phyloP scores from a whole-genome alignment of 768 basidiomycete genomes.

The Hirschioporus abietinus region DNA sequence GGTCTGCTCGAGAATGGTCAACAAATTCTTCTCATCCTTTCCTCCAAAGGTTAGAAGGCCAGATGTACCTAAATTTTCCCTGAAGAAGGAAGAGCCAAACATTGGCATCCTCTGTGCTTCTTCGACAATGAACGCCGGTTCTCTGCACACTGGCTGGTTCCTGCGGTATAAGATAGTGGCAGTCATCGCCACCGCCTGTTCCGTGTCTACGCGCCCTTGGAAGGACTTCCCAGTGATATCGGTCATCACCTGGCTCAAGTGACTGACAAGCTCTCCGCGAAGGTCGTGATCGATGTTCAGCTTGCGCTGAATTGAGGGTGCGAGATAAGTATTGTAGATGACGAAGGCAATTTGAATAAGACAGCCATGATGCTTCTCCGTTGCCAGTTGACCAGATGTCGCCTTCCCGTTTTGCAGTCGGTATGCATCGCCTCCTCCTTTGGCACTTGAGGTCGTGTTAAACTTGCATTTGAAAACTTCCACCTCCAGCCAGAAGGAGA shows the following conservation, averaged over 20 bases:
- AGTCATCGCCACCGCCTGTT: constrained; percentile 78
- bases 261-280: constrained; percentile 89
- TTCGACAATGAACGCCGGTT: background rate
- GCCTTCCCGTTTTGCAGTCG: constrained; percentile 10
- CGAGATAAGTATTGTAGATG: constrained; percentile 93
- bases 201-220: constrained; percentile 76
- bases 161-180: constrained; percentile 50
- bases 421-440: constrained; percentile 41
- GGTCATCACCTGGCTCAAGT: constrained; percentile 86
- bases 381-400: constrained; percentile 80
- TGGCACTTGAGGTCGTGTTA: constrained; percentile 89
- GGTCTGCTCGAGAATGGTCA: background rate
- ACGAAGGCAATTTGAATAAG: constrained; percentile 91
- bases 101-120: background rate
- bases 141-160: background rate
- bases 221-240: constrained; percentile 70
- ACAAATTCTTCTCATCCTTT: background rate
- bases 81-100: background rate
- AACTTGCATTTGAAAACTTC: constrained; percentile 96
- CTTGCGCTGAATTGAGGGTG: constrained; percentile 91
- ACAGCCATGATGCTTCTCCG: constrained; percentile 96
- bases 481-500: constrained; percentile 96
- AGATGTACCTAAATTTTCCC: background rate
- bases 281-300: constrained; percentile 98
- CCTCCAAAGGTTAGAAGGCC: background rate